Evolutionary conservation across 371 early-diverging fungal species (phyloP), one percentile per base, ranked within the genome.

Genomic region (Mortierella sp.): DNA sequence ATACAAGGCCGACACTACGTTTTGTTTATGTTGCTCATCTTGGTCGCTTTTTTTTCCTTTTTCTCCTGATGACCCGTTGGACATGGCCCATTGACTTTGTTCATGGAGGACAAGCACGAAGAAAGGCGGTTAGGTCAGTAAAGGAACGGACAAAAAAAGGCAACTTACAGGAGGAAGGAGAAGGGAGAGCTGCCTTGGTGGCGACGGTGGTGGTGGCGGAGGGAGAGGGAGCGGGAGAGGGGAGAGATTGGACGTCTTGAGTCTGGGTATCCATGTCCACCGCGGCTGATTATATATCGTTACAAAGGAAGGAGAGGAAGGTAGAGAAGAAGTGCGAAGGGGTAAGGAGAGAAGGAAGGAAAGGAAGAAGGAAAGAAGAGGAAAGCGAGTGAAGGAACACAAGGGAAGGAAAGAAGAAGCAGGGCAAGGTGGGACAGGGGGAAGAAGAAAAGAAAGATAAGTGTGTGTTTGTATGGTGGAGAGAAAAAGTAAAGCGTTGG

Each of bases 241-340:
- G 64, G 64, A 40, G 64, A 8, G 64, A 64, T 64, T 64, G 64
- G 5, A 34, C 24, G 64, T 64, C 46, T 51, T 71, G 72, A 24
- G 37, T 54, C 55, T 34, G 73, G 19, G 57, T 40, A 54, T 51
- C 64, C 64, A 64, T 64, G 64, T 64, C 64, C 64, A 64, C 64
- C 46, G 61, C 28, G 73, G 74, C 40, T 16, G 74, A 28, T 16
- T 34, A 59, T 59, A 59, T 13, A 59, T 26, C 54, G 43, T 44
- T 43, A 46, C 44, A 40, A 40, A 4, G 6, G 37, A 73, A 6
- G 28, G 37, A 16, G n/a, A 11, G 5, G 44, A n/a, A 51, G 71
- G 46, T 14, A n/a, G 48, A 51, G 40, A 43, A 28, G n/a, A 21
- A 43, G 44, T 40, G 74, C n/a, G 34, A 69, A 78, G 16, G 50